Evolutionary conservation across 345 rosid species (phyloP), one percentile per base, ranked within the genome.

Genomic region (Citrus cavaleriei): DNA sequence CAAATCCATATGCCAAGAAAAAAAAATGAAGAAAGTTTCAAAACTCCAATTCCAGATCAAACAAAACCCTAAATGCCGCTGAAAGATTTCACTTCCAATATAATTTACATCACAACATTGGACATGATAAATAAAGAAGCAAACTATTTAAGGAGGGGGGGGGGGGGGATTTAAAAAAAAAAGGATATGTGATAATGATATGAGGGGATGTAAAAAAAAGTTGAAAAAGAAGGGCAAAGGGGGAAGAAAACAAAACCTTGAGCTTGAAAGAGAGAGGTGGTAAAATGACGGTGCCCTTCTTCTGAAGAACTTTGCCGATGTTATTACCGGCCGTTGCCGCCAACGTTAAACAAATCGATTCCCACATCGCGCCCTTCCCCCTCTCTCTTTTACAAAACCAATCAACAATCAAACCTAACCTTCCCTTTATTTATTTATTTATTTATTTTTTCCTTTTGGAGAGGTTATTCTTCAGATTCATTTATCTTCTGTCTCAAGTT

Each of bases 201-300:
- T 0, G 27, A 32, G 70, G 27, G 70, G n/a, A 66, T 66, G 49
- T 66, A 35, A 66, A 66, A 37, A 21, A 18, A 69, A 24, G 24
- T 2, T 22, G 32, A 46, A 13, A 49, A 25, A 10, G 8, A 42
- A n/a, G 6, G 25, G 24, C 28, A 6, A 2, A 77, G 9, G 34
- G 19, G 35, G 18, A 16, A 38, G 37, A 30, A 68, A n/a, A 55
- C 6, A 42, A 28, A 4, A 65, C 99, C 99, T 95, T 93, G 82
- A 95, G 92, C 89, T 94, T 96, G 88, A 96, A 91, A 70, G 99
- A 96, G 78, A 94, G 97, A 81, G 98, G 99, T 74, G 98, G 98
- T 35, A 96, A 90, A 79, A 96, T 94, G 37, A 96, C 85, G 79
- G 98, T 91, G 86, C 99, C 99, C 81, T 94, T 96, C 86, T 96